Percentiles rank a stretch among this genome's conserved stretches.
These are phyloP conservation scores for Bipolaris cookei DNA, from an alignment of 2,329 filamentous ascomycete species.

Conservation along the genomic window DNA sequence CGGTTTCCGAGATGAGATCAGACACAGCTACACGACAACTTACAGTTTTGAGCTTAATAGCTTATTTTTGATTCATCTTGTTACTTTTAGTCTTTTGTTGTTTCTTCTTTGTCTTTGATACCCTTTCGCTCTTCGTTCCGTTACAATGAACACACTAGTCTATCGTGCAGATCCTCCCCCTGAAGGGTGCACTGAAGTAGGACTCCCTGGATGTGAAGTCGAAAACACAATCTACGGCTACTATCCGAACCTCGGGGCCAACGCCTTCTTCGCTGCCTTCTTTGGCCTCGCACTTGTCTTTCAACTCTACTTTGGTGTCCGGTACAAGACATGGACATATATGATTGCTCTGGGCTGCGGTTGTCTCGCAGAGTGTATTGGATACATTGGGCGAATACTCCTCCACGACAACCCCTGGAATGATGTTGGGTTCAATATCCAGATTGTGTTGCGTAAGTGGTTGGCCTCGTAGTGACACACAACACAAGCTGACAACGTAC, in stretches of 20 bases:
- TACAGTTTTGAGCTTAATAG: neutral
- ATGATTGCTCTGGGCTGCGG: constrained; percentile 56
- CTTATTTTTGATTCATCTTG: neutral
- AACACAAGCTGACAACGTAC: neutral
- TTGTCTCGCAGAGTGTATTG: constrained; percentile 58
- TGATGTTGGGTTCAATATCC: constrained; percentile 55
- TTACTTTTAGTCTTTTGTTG: neutral
- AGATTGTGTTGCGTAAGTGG: constrained; percentile 54
- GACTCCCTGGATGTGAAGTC: constrained; percentile 44
- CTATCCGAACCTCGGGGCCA: constrained; percentile 57
- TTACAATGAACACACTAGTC: neutral
- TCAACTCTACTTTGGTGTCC: constrained; percentile 58
- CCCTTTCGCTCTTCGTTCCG: neutral
- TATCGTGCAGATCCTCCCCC: neutral
- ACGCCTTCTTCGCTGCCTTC: constrained; percentile 58
- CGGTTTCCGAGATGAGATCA: neutral
- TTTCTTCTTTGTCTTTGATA: neutral
- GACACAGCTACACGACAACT: neutral
- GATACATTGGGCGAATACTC: constrained; percentile 62
- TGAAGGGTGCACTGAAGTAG: constrained; percentile 29
- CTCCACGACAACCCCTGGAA: constrained; percentile 61
- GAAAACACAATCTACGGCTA: constrained; percentile 60
- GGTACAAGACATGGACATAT: constrained; percentile 61
- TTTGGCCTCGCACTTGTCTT: constrained; percentile 57
- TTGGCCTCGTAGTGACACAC: neutral